Conservation (phyloP, 2,329 filamentous ascomycete species). For the Trichoderma citrinoviride region DNA sequence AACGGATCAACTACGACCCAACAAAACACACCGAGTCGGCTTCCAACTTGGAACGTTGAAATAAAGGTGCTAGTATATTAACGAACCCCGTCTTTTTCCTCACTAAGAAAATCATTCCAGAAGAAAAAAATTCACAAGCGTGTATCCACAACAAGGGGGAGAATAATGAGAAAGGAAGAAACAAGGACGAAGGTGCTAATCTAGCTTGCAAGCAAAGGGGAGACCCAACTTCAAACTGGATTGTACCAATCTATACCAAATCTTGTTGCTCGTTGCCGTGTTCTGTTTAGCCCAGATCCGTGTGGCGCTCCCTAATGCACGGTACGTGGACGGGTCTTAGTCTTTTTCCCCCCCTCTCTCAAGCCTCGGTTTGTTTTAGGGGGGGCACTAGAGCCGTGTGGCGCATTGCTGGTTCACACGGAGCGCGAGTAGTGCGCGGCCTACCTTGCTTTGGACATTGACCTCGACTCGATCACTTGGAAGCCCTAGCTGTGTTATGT, state of each 20-base stretch:
- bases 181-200: neutral
- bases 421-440: neutral
- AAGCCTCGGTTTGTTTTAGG: neutral
- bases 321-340: neutral
- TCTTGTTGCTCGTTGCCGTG: neutral
- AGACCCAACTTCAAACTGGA: neutral
- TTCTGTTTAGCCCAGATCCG: slow-evolving; percentile 12
- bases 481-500: no score
- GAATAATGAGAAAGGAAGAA: neutral
- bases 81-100: neutral
- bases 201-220: neutral
- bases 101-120: slow-evolving; percentile 19
- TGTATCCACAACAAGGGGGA: slow-evolving; percentile 2
- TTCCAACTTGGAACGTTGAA: no score
- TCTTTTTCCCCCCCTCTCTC: no score
- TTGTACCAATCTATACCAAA: no score
- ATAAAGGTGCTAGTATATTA: no score
- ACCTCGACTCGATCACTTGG: no score
- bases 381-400: slow-evolving; percentile 11
- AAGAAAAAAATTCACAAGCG: slow-evolving; percentile 10
- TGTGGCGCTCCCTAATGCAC: slow-evolving; percentile 12
- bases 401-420: slow-evolving; percentile 19
- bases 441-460: no score
- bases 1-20: neutral
- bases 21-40: neutral